These are phyloP conservation scores for Colletotrichum sp. DNA, from an alignment of 2,329 filamentous ascomycete genomes.

Conservation along the genomic window DNA sequence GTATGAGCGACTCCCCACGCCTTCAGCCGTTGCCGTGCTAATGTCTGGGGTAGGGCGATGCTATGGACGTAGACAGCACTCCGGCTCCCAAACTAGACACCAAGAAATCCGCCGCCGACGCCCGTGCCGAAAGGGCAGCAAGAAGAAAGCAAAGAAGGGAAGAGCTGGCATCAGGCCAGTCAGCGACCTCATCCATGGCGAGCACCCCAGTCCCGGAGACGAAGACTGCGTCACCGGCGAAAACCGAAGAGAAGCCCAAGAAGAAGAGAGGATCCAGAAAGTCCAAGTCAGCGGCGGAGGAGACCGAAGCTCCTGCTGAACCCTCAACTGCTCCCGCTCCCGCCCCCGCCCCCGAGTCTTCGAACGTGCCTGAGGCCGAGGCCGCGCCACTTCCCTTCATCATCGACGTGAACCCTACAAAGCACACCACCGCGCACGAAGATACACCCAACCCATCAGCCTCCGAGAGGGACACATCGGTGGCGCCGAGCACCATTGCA, in stretches of 20 bases:
- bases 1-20: conserved; percentile 1
- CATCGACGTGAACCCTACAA: conserved; percentile 8
- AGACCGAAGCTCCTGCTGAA: background rate
- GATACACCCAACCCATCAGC: background rate
- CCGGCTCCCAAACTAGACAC: background rate
- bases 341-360: background rate
- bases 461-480: conserved; percentile 1
- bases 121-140: conserved; percentile 14
- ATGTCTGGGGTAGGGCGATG: background rate
- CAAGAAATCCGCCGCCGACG: conserved; percentile 5
- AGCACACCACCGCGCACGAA: background rate
- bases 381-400: conserved; percentile 1
- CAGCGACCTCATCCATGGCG: background rate
- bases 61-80: conserved; percentile 13
- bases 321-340: background rate
- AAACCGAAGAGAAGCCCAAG: conserved; percentile 9
- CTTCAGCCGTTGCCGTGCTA: background rate
- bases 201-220: conserved; percentile 14
- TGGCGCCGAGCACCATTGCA: conserved; percentile 6
- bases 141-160: conserved; percentile 16
- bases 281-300: conserved; percentile 1
- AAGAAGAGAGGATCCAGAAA: conserved; percentile 12
- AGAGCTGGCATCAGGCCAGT: background rate
- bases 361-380: background rate
- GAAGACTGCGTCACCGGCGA: conserved; percentile 3